Conservation (phyloP, 1,284 basidiomycete genomes). For the Cutaneotrichosporon arboriforme region DNA sequence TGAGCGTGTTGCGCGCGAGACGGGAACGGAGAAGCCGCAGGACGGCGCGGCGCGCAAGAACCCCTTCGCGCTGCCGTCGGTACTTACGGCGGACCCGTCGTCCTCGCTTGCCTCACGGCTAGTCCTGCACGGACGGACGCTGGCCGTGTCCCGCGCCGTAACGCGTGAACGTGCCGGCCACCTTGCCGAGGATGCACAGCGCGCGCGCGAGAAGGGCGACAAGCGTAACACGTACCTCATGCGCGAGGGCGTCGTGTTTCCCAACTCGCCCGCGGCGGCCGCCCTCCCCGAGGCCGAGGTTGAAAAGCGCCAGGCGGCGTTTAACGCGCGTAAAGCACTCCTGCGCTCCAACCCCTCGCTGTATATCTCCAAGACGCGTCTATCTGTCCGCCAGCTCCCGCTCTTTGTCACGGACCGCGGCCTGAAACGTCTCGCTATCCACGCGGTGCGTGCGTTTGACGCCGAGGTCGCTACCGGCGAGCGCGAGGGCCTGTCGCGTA, state of each 20-base stretch:
- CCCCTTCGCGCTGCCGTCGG: slow-evolving; percentile 76
- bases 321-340: slow-evolving; percentile 70
- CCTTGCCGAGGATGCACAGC: slow-evolving; percentile 79
- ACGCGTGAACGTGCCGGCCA: slow-evolving; percentile 79
- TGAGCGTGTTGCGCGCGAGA: slow-evolving; percentile 62
- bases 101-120: slow-evolving; percentile 74
- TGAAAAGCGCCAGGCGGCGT: slow-evolving; percentile 74
- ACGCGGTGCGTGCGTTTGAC: slow-evolving; percentile 74
- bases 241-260: slow-evolving; percentile 89
- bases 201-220: slow-evolving; percentile 79
- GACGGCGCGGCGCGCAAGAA: slow-evolving; percentile 59
- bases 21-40: slow-evolving; percentile 27
- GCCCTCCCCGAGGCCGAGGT: slow-evolving; percentile 65
- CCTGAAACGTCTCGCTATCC: slow-evolving; percentile 78
- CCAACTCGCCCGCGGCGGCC: slow-evolving; percentile 71
- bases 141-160: slow-evolving; percentile 86
- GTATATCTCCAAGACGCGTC: slow-evolving; percentile 87
- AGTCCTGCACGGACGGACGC: slow-evolving; percentile 85
- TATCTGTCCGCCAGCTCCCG: slow-evolving; percentile 88
- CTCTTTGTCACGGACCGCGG: slow-evolving; percentile 82
- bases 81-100: slow-evolving; percentile 92
- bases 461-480: slow-evolving; percentile 65
- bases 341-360: slow-evolving; percentile 87
- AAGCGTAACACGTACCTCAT: slow-evolving; percentile 95
- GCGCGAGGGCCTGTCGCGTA: slow-evolving; percentile 60